Evolutionary conservation across 2,329 filamentous ascomycete genomes (phyloP), one percentile per base, ranked within the genome.

Genomic region (Zymoseptoria passerinii): DNA sequence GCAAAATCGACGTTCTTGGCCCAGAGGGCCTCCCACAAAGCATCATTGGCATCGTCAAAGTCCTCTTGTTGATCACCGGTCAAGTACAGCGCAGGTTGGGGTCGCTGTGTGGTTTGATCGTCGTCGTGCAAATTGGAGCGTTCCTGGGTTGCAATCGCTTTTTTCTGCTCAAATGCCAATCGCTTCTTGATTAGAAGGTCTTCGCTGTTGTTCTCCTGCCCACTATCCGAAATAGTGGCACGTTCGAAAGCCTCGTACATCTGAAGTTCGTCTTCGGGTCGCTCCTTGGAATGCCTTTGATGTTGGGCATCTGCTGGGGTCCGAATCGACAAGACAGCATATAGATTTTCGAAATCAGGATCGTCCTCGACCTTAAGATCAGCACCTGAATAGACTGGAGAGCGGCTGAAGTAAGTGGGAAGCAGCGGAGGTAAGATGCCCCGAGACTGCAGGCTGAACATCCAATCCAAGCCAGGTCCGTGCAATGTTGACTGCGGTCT

Each of bases 381-480:
- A 57, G 29, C 8, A 23, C 28, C 13, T 53, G 51, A 53, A 44
- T n/a, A n/a, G 50, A 61, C 44, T 50, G 40, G 58, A 48, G 63
- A 63, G 50, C 60, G 62, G 50, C 54, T 23, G 40, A 28, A 35
- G 50, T 48, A 3, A 28, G 28, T 40, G 6, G 69, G 69, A 2
- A 70, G 60, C 28, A 70, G 66, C 40, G 67, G 67, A 19, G 72
- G 72, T 20, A 73, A 55, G 7, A 73, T 68, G 1, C 71, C 71
- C 18, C 70, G 64, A 53, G 69, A 72, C 29, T 71, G 67, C 35
- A 73, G 54, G 35, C 69, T 70, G 2, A 73, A 62, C 69, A 73
- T 70, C 72, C 72, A 73, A 20, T 72, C 69, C 1, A 72, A 56
- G 9, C 70, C 70, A 9, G 69, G 66, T 16, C 63, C 70, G 20